Evolutionary conservation across 768 basidiomycete genomes (phyloP), one percentile per base, ranked within the genome.

Genomic region (Rhodosporidiobolus sp.): DNA sequence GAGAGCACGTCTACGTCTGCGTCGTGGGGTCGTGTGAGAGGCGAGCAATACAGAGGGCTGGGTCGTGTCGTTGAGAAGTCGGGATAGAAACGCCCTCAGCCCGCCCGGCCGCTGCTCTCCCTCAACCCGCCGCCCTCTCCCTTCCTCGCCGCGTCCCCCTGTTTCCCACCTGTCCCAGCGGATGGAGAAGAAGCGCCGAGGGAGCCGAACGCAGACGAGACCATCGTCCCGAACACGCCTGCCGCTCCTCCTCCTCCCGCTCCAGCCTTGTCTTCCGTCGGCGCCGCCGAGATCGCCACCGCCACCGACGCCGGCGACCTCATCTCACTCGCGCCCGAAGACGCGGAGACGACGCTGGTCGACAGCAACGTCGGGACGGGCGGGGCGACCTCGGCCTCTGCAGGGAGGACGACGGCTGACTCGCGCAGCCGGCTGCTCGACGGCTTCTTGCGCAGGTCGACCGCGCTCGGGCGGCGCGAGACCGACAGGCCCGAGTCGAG

Each of bases 391-490:
- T 43, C 38, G 8, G 50, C 26, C 38, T 59, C 30, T 45, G n/a
- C 0, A 4, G 17, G 10, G 38, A 20, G 5, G 49, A 32, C 4
- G n/a, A 35, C 1, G 49, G 34, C 10, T 19, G 38, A 60, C 19
- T 67, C 62, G 28, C 66, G 50, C 30, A 72, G 35, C 2, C 66
- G 65, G 11, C 66, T 64, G 8, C 52, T 52, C 3, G 71, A 72
- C 2, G 62, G 43, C 22, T 63, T 63, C 3, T 56, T 10, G n/a
- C 71, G 65, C 12, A 72, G 63, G 19, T 67, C 58, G 14, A 62
- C 48, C 8, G 61, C 34, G 11, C 66, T 67, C 0, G 71, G 50
- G 0, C 63, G 60, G 19, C 71, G 55, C 22, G 71, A 72, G 7
- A 72, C 17, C 30, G 58, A 45, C 0, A 22, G 57, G 26, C 60